These are phyloP conservation scores for Telfairia occidentalis DNA, from an alignment of 331 rosid species.

Conservation along the genomic window DNA sequence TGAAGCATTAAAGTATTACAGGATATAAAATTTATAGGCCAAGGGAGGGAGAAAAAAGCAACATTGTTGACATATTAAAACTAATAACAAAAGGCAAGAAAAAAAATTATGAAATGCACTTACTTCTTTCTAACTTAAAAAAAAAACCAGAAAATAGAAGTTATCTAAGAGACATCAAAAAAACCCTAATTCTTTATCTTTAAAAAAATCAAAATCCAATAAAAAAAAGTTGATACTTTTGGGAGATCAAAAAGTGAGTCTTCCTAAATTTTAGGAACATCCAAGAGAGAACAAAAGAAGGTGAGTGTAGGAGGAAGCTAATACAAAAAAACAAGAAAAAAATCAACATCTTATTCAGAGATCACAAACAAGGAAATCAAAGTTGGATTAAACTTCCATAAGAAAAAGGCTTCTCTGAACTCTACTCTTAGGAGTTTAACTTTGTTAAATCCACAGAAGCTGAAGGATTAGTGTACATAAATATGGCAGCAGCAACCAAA, in stretches of 20 bases:
- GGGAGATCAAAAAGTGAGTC: background rate
- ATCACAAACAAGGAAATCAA: background rate
- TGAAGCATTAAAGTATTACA: background rate
- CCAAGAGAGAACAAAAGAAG: background rate
- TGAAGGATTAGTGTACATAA: constrained; percentile 2
- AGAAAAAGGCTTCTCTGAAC: background rate
- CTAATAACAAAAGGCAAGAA: too few relatives aligned
- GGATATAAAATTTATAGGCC: background rate
- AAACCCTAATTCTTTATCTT: too few relatives aligned
- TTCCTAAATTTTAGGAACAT: background rate
- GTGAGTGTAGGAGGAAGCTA: background rate
- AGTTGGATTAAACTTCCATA: background rate
- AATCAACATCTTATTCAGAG: background rate
- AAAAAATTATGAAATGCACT: background rate
- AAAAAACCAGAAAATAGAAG: background rate
- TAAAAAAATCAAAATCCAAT: too few relatives aligned
- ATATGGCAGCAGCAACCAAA: background rate
- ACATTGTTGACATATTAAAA: background rate
- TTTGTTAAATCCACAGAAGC: background rate
- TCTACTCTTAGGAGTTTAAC: background rate
- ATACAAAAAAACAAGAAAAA: background rate
- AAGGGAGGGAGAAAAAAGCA: background rate
- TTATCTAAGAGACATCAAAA: background rate
- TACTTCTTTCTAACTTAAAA: background rate
- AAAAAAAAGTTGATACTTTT: too few relatives aligned